Evolutionary conservation across 331 rosid genomes (phyloP), one percentile per base, ranked within the genome.

Genomic region (Saraca asoca): DNA sequence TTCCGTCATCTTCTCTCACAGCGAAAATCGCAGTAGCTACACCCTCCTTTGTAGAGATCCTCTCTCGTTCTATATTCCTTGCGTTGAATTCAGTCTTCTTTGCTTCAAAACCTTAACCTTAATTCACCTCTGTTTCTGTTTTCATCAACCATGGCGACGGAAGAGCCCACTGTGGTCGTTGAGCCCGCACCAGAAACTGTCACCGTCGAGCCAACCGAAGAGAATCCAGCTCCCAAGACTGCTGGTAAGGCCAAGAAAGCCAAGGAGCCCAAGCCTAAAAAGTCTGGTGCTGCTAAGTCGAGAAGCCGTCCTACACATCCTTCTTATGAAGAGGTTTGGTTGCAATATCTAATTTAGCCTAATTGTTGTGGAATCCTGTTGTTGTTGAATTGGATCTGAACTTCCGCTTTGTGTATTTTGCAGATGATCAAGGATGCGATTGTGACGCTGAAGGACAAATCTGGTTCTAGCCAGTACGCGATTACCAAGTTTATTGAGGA

Each of bases 341-440:
- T 0, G 54, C 45, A 3, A 41, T 13, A n/a, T 9, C 12, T 15
- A 33, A 3, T 0, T 10, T 49, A 14, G 59, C 16, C 2, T 4
- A 35, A 17, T 19, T 24, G 17, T 33, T 2, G 24, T 53, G 2
- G 5, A 3, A 38, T 73, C 6, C 15, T 0, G 29, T 12, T 33
- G 62, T 7, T 14, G 15, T 9, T 74, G 41, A 51, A 17, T 45
- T 29, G 12, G 52, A 75, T 75, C 73, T 68, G 31, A 19, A 46
- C 51, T 74, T 17, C 62, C 64, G 0, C 6, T 65, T 51, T 12
- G 6, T 2, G 11, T 20, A 13, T 43, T 9, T 13, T 66, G 48
- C 51, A 91, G 96, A 91, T 91, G 98, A 74, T 91, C 13, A 89
- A 83, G 85, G 96, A 87, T 5, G 98, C 98, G 35, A 91, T 91